Percentiles rank a stretch among this genome's conserved stretches.
These are phyloP conservation scores for Azolla pinnata DNA, from an alignment of 75 land plant species.

Conservation along the genomic window DNA sequence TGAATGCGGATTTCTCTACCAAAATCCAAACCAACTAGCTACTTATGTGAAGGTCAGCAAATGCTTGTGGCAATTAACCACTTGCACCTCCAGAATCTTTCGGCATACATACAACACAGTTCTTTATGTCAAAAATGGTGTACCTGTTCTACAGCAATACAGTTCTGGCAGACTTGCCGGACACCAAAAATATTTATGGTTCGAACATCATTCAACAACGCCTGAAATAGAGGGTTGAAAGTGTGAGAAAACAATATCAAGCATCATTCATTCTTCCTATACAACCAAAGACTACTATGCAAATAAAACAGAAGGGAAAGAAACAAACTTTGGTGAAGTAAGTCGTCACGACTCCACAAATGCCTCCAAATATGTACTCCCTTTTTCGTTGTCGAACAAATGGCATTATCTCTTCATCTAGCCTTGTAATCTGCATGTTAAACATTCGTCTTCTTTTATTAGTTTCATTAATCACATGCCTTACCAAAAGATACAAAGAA, in stretches of 20 bases:
- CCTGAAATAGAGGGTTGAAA: conserved; percentile 28
- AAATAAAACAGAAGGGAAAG: not conserved
- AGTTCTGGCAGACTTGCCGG: conserved; percentile 91
- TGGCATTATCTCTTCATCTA: conserved; percentile 92
- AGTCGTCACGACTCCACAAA: conserved; percentile 73
- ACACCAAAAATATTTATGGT: conserved; percentile 85
- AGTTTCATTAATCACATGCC: not conserved
- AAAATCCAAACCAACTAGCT: too few relatives aligned
- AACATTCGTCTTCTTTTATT: too few relatives aligned
- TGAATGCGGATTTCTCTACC: too few relatives aligned
- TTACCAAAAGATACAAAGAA: not conserved
- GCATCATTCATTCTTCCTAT: too few relatives aligned
- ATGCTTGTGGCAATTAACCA: too few relatives aligned
- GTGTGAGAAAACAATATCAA: too few relatives aligned
- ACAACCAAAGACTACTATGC: too few relatives aligned
- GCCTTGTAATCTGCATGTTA: conserved; percentile 82
- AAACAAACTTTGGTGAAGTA: conserved; percentile 62
- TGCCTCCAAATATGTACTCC: conserved; percentile 92
- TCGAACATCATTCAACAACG: conserved; percentile 73
- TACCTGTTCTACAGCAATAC: conserved; percentile 97
- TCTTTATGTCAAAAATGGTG: too few relatives aligned
- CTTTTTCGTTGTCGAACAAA: conserved; percentile 65
- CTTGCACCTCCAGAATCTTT: too few relatives aligned
- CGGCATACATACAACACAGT: too few relatives aligned
- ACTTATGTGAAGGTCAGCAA: too few relatives aligned